These are phyloP conservation scores for Furcasterigmium sp. DNA, from an alignment of 2,329 filamentous ascomycete genomes.

Conservation along the genomic window DNA sequence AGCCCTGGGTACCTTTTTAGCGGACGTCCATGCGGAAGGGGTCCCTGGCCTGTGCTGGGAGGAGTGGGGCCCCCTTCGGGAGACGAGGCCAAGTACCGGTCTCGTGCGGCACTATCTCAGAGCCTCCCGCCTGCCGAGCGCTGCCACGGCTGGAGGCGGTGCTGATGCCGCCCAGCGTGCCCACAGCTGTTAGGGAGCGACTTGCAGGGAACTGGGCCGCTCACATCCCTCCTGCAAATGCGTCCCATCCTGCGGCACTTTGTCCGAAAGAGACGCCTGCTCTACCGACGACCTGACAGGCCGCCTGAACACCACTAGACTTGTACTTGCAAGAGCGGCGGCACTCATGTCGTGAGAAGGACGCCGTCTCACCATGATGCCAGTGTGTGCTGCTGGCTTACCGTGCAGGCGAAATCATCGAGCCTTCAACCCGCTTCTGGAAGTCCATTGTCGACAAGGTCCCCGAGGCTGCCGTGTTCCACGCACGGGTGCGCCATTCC, in stretches of 20 bases:
- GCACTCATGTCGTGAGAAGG: no score
- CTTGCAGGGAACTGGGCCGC: not conserved
- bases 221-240: not conserved
- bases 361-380: no score
- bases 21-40: no score
- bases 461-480: no score
- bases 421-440: no score
- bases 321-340: no score
- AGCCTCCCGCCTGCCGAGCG: not conserved
- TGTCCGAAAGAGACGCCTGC: not conserved
- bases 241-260: not conserved
- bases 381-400: no score
- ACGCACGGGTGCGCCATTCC: no score
- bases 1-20: no score
- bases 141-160: not conserved
- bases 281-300: no score
- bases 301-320: no score
- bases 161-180: not conserved
- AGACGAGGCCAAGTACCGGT: not conserved
- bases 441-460: not conserved
- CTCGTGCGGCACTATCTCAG: not conserved
- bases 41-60: not conserved
- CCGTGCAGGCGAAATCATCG: no score
- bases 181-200: not conserved
- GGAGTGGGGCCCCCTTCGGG: not conserved